Base-by-base conservation (phyloP, 495 filamentous ascomycete genomes). In the Cairneyella variabilis region DNA sequence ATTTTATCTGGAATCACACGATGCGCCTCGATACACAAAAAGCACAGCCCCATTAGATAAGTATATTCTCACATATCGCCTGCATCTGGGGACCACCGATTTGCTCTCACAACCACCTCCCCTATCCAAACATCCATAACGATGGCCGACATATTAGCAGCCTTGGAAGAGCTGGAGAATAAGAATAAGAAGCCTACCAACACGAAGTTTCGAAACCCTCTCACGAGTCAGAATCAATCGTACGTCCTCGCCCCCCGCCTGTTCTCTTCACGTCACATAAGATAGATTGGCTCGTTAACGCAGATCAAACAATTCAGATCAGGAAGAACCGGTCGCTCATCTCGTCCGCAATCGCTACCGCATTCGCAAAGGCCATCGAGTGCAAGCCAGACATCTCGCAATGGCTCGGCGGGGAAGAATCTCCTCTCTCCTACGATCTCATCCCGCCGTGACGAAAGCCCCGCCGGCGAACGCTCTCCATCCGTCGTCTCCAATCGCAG, bases 101-200 rank as follows among this genome's bases (percentile, higher is more conserved):
- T n/a, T n/a, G n/a, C n/a, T n/a, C n/a, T n/a, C n/a, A n/a, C n/a
- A n/a, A n/a, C n/a, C n/a, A n/a, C n/a, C n/a, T n/a, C n/a, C n/a
- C n/a, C n/a, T n/a, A n/a, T n/a, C n/a, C n/a, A n/a, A n/a, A n/a
- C n/a, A n/a, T n/a, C n/a, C n/a, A n/a, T n/a, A 32, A 32, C 28
- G 28, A 56, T 48, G 44, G 45, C 43, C 21, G 52, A 56, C 22
- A 49, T 56, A 8, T 41, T 57, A 22, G 48, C 47, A 39, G 54
- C 54, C 10, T 38, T 57, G 6, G 54, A 57, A 11, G 30, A 39
- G 36, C 32, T 57, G 7, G 34, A 57, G 20, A 48, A 16, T 17
- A 45, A 47, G 32, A 40, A 47, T 25, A 54, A 47, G 42, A 54
- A 54, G 23, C 53, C 53, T 6, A 56, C 53, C 21, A 56, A 56